Evolutionary conservation across 495 filamentous ascomycete species (phyloP), one percentile per base, ranked within the genome.

Genomic region (Penicillium coffeae): DNA sequence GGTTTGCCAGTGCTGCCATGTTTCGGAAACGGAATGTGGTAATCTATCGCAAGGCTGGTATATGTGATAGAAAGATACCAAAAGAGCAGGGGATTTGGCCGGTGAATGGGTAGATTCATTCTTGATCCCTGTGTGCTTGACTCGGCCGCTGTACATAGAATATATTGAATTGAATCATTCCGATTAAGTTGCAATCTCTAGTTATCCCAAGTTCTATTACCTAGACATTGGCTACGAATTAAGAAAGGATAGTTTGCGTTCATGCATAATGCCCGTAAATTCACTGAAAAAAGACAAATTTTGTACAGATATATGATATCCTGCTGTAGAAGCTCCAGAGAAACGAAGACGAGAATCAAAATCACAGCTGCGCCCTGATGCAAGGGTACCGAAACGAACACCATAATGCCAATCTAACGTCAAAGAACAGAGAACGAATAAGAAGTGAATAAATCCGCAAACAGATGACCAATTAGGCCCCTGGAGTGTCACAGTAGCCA

Each of bases 401-500:
- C 45, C 46, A 52, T 46, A 37, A 62, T 59, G 50, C 46, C 50
- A 51, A 38, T 47, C 41, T 47, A 42, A 58, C 50, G 45, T 42
- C 37, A 45, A 32, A 35, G 20, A 33, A 56, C 2, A 45, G 45
- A 32, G 38, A 47, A 33, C n/a, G 47, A 42, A 56, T 30, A 27
- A 30, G 10, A n/a, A 45, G 27, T n/a, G 27, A 27, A 35, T 21
- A 46, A 33, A 16, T 38, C 33, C 38, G 45, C 41, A 14, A 12
- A 45, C 1, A 8, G 14, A 33, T 7, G 21, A 19, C 13, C 21
- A 27, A 50, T 59, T 34, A 66, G 41, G 59, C 62, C 25, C 25
- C 25, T 5, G 25, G 25, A 38, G 64, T 60, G 62, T 85, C 80
- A 56, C 83, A 86, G 60, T 85, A 84, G 34, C 81, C 80, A 1